Evolutionary conservation across 1,284 basidiomycete species (phyloP), one percentile per base, ranked within the genome.

Genomic region (Blastosporella zonata): DNA sequence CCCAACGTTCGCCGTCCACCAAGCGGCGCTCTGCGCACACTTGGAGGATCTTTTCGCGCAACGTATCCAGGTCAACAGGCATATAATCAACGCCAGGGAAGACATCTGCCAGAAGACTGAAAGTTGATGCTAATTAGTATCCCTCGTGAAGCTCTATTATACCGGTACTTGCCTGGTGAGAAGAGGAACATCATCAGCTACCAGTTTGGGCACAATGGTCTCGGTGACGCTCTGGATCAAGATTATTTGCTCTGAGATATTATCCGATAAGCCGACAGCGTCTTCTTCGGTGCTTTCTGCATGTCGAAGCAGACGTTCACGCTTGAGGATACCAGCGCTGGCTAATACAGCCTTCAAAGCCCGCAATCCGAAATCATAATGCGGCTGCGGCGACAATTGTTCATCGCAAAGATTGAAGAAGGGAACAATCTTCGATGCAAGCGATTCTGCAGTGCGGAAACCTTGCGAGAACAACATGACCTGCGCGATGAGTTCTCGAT

Each of bases 401-500:
- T 99, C 95, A 54, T 93, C 86, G 61, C 96, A 99, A 48, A 99
- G 85, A 64, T 96, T 97, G 80, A 99, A 99, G 78, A 99, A 98
- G 0, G 96, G 97, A 12, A 99, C 96, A 50, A 99, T 90, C 72
- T 99, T 98, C 50, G 92, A 93, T 0, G 97, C 97, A 5, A 99
- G 80, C 0, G 83, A 87, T 67, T 98, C 97, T 3, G 97, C 97
- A 4, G 93, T 95, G 28, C 96, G 85, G 82, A 99, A 99, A 56
- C 97, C 97, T 73, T 99, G 97, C 12, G 97, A 98, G 76, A 98
- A 99, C 47, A 99, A 74, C 87, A 99, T 93, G 60, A 99, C 97
- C 70, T 99, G 97, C 1, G 97, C 97, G 59, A 99, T 99, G 44
- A 98, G 86, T 67, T 98, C 94, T 49, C 94, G 87, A 68, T 99